phyloP scores from a whole-genome alignment of 2,329 filamentous ascomycete genomes.

The Pseudogymnoascus verrucosus region DNA sequence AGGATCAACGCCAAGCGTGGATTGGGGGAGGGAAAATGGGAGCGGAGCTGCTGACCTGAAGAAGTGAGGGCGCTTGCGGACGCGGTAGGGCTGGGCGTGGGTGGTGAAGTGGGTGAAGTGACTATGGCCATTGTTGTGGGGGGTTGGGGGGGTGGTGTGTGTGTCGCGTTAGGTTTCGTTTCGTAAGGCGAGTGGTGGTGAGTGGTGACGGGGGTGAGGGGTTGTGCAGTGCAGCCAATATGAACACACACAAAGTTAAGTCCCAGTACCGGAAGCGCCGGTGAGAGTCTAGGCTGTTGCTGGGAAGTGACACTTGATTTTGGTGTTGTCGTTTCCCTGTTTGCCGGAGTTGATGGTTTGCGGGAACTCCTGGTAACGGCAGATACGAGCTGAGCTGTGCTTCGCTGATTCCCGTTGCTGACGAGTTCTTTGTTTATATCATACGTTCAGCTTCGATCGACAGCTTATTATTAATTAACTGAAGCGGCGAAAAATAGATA shows the following conservation, averaged over 20 bases:
- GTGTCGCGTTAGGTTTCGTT: neutral
- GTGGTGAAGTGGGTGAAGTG: neutral
- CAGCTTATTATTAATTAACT: conserved; percentile 6
- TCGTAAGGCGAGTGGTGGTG: neutral
- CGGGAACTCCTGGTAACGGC: neutral
- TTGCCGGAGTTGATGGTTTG: neutral
- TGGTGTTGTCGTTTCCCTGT: neutral
- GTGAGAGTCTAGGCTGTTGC: neutral
- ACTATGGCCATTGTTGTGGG: neutral
- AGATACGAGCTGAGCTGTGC: conserved; percentile 4
- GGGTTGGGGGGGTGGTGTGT: neutral
- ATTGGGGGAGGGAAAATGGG: neutral
- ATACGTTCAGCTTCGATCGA: neutral
- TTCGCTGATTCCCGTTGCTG: neutral
- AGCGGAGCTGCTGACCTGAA: conserved; percentile 8
- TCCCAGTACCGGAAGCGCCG: neutral
- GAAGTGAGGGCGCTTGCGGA: conserved; percentile 5
- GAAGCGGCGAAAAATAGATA: neutral
- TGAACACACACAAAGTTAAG: neutral
- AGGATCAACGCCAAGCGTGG: neutral
- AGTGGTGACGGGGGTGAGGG: neutral
- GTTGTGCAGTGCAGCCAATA: neutral
- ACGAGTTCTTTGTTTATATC: neutral
- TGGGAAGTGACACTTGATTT: neutral
- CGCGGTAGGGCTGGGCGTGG: conserved; percentile 6